Conservation (phyloP, 1,139 yeast species). For the Zygosaccharomyces pseudobailii region DNA sequence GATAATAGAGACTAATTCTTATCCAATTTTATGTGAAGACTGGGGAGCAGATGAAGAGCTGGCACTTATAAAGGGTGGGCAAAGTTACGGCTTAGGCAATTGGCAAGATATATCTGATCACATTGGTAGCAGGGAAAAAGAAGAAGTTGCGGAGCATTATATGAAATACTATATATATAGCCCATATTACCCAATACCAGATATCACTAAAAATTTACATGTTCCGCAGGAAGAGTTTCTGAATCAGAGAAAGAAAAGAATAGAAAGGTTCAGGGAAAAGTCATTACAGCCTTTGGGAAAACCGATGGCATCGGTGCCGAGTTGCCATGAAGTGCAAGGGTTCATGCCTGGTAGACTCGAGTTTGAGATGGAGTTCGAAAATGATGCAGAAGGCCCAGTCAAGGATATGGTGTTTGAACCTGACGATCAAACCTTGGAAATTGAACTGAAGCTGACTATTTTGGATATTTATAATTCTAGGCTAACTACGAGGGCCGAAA, state of each 20-base stretch:
- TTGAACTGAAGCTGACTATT: constrained; percentile 81
- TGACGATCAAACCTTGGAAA: constrained; percentile 82
- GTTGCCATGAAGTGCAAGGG: constrained; percentile 95
- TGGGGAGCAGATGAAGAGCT: constrained; percentile 99
- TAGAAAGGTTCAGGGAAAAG: constrained; percentile 63
- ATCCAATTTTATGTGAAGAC: constrained; percentile 81
- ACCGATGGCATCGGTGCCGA: constrained; percentile 87
- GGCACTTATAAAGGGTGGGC: constrained; percentile 83
- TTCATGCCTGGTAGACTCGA: constrained; percentile 98
- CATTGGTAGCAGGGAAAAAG: constrained; percentile 87
- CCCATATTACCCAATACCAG: constrained; percentile 73
- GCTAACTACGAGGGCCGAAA: constrained; percentile 85
- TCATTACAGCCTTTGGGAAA: constrained; percentile 80
- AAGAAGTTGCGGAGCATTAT: constrained; percentile 86
- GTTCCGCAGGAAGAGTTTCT: constrained; percentile 69
- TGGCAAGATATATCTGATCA: constrained; percentile 98
- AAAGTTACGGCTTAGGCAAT: constrained; percentile 85
- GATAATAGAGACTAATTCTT: constrained; percentile 90
- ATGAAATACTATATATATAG: constrained; percentile 63
- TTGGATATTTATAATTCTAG: constrained; percentile 86
- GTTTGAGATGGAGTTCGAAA: constrained; percentile 93
- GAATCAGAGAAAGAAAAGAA: constrained; percentile 59
- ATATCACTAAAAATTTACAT: constrained; percentile 63
- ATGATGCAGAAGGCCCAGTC: constrained; percentile 90
- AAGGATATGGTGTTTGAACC: constrained; percentile 95